Conservation (phyloP, 768 basidiomycete species). For the Candolleomyces efflorescens region DNA sequence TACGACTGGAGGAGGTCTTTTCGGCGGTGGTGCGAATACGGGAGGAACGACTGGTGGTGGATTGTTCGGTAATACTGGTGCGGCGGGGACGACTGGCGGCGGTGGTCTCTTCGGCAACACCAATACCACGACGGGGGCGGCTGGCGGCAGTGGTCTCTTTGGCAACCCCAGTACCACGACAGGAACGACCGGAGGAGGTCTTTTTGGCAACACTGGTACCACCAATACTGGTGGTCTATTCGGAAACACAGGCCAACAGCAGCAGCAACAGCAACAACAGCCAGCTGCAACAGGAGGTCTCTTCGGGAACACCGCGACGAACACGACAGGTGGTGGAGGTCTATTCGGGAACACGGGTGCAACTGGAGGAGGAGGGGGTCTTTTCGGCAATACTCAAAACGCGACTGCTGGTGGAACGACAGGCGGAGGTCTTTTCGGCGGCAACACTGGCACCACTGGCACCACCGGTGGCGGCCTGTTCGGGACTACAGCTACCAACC, state of each 20-base stretch:
- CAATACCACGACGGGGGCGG: constrained; percentile 8
- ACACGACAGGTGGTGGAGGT: constrained; percentile 10
- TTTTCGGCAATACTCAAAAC: constrained; percentile 20
- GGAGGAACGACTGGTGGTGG: constrained; percentile 19
- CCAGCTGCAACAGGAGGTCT: constrained; percentile 16
- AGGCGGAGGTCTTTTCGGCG: constrained; percentile 24
- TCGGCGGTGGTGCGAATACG: constrained; percentile 1
- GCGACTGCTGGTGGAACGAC: constrained; percentile 4
- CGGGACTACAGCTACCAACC: constrained; percentile 16
- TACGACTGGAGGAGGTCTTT: constrained; percentile 3
- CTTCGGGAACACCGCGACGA: constrained; percentile 20
- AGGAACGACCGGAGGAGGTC: constrained; percentile 15
- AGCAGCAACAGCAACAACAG: constrained; percentile 7
- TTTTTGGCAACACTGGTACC: constrained; percentile 21
- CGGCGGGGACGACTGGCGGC: neutral
- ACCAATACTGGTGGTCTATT: constrained; percentile 11
- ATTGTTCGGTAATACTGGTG: constrained; percentile 20
- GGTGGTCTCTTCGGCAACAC: constrained; percentile 14
- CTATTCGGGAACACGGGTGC: constrained; percentile 18
- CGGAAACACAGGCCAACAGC: constrained; percentile 4
- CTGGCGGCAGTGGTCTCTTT: constrained; percentile 15
- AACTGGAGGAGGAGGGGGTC: constrained; percentile 17
- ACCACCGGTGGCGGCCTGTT: constrained; percentile 19
- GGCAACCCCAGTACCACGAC: constrained; percentile 11
- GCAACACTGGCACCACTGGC: constrained; percentile 12